Evolutionary conservation across 2,329 filamentous ascomycete genomes (phyloP), one percentile per base, ranked within the genome.

Genomic region (Aureobasidium sp.): DNA sequence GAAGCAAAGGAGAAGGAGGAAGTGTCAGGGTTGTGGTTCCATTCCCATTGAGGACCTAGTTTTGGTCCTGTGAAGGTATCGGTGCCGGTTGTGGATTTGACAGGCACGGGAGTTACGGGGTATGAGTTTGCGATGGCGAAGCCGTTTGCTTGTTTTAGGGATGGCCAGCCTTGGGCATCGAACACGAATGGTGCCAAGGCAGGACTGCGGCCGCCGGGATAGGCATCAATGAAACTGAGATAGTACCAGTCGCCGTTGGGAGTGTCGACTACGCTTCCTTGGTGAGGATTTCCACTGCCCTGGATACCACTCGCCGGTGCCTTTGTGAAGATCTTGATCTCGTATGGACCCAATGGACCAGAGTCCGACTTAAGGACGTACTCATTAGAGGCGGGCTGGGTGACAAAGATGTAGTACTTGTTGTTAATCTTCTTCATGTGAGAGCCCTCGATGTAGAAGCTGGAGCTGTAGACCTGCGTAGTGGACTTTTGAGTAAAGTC

Each of bases 11-110:
- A 69, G 66, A 71, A 85, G 9, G 77, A 79, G 10, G 69, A 72
- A 0, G 71, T 74, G 61, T 85, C 81, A 0, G 83, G 83, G 68
- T 85, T 85, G 66, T 85, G 83, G 67, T 86, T 86, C 82, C 83
- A 86, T 69, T 86, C 83, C 80, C 81, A 86, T 2, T 77, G 72
- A 0, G 75, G 74, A 7, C 73, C 69, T 0, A 85, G 73, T 0
- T 70, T 65, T 0, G 71, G 67, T 0, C 78, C 79, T 0, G 65
- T 53, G 65, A 85, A 85, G 0, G 63, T 69, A 63, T 85, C 81
- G 0, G 74, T 77, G 17, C 80, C 76, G 0, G 73, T 71, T 39
- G 71, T 69, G 4, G 66, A 59, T 2, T 71, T 68, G 1, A 75
- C 74, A 2, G 70, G 66, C 0, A 71, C 69, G 0, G 73, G 72